Evolutionary conservation across 1,139 yeast species (phyloP), one percentile per base, ranked within the genome.

Genomic region (Diutina rugosa): DNA sequence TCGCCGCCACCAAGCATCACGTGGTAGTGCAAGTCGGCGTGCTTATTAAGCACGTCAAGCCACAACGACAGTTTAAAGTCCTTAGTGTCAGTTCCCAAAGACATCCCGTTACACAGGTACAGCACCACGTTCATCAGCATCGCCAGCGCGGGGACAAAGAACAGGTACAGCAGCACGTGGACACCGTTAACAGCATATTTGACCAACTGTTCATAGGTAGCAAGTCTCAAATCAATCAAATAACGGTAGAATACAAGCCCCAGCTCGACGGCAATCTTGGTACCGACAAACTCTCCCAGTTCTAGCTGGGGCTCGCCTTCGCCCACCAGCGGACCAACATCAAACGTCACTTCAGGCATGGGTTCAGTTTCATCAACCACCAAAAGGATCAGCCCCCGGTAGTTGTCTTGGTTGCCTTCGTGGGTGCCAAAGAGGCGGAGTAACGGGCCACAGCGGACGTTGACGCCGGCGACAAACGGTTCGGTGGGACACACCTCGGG

Each of bases 1-100:
- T 93, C 99, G 44, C 99, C 99, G 55, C 98, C 98, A 26, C 98
- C 98, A 51, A 91, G 74, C 96, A 91, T 90, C 6, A 90, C 97
- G 67, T 93, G 97, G 71, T 88, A 90, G 55, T 85, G 91, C 48
- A 73, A 68, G 8, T 65, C 61, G 6, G 72, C 65, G 66, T 90
- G 96, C 61, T 82, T 82, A 35, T 79, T 73, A 64, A 91, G 65
- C 3, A 91, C 95, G 66, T 93, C 97, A 56, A 73, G 77, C 98
- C 98, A 93, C 62, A 91, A 72, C 4, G 90, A 84, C 14, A 91
- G 88, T 59, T 82, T 80, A 70, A 83, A 91, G 16, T 72, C 71
- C 1, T 72, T 65, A 1, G 96, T 84, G 58, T 84, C 88, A 2
- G 88, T 86, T 3, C 79, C 81, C 56, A 88, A 69, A 1, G 96